phyloP scores from a whole-genome alignment of 805 yeast genomes.

The Peterozyma xylosa region DNA sequence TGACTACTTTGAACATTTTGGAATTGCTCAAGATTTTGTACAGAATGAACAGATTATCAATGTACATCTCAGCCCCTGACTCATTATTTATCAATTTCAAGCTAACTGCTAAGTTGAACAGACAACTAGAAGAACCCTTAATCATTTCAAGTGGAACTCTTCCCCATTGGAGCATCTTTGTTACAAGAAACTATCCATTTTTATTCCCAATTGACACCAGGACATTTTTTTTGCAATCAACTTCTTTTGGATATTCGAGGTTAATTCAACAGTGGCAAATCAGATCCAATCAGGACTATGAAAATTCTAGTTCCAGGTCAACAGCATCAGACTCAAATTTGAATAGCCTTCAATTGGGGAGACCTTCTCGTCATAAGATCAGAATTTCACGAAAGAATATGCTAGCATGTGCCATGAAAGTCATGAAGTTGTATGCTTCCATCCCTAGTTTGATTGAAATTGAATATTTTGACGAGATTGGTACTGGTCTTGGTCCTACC shows the following conservation, averaged over 20 bases:
- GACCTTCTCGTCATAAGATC: conserved; percentile 73
- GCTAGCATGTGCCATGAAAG: conserved; percentile 71
- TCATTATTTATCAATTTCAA: conserved; percentile 63
- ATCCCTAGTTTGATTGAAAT: conserved; percentile 80
- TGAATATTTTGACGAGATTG: conserved; percentile 84
- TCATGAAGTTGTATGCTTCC: conserved; percentile 67
- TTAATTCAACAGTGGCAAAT: conserved; percentile 72
- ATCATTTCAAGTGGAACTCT: conserved; percentile 80
- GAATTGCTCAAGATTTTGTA: conserved; percentile 40
- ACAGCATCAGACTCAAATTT: conserved; percentile 16
- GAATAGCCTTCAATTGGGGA: conserved; percentile 43
- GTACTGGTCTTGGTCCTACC: conserved; percentile 97
- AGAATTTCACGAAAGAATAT: conserved; percentile 65
- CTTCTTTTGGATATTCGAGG: conserved; percentile 87
- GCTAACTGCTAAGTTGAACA: conserved; percentile 73
- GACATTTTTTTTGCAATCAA: conserved; percentile 68
- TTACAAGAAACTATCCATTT: conserved; percentile 74
- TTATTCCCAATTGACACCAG: conserved; percentile 80
- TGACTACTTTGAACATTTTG: conserved; percentile 30
- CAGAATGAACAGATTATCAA: conserved; percentile 24
- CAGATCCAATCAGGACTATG: conserved; percentile 32
- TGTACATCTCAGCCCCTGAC: conserved; percentile 19
- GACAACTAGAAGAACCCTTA: conserved; percentile 86
- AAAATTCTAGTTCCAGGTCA: conserved; percentile 15
- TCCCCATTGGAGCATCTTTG: conserved; percentile 76